A percentile compares a stretch with the other conserved stretches of the same genome.
Evolutionary conservation across 1,139 yeast genomes (phyloP).

Genomic region (Hyphopichia wangnamkhiaoensis): DNA sequence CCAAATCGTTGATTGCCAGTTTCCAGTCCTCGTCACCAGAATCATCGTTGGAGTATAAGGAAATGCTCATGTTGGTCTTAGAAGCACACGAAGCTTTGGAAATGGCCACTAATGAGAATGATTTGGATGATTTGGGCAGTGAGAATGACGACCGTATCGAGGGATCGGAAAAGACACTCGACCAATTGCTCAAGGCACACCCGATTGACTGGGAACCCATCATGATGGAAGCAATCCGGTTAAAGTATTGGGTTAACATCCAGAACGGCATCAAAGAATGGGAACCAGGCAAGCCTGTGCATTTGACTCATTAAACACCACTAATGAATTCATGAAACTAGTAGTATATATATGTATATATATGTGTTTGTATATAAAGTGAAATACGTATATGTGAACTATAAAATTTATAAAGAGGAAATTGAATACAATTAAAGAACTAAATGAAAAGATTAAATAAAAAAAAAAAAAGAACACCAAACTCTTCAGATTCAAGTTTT

Average conservation of each 20-base stretch:
- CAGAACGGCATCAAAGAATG: constrained; percentile 73
- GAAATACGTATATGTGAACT: no score
- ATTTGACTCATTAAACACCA: constrained; percentile 51
- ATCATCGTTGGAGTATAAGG: constrained; percentile 48
- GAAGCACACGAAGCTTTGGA: constrained; percentile 80
- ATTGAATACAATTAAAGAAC: constrained; percentile 4
- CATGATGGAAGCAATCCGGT: constrained; percentile 63
- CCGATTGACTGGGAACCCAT: constrained; percentile 57
- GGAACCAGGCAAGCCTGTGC: constrained; percentile 71
- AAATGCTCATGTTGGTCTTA: constrained; percentile 67
- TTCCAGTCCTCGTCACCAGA: constrained; percentile 34
- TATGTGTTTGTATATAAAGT: background rate
- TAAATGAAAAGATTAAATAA: background rate
- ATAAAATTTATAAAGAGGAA: background rate
- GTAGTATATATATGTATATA: no score
- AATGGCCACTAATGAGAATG: constrained; percentile 58
- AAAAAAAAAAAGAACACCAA: background rate
- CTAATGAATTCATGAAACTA: background rate
- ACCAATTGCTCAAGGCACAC: constrained; percentile 26
- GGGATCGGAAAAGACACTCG: constrained; percentile 34
- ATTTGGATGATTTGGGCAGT: constrained; percentile 50
- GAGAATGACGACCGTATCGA: constrained; percentile 60
- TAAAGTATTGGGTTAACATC: constrained; percentile 86
- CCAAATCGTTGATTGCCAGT: constrained; percentile 35
- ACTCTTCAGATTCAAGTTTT: no score